Conservation (phyloP, 768 basidiomycete species). For the Phanerodontia chrysosporium region DNA sequence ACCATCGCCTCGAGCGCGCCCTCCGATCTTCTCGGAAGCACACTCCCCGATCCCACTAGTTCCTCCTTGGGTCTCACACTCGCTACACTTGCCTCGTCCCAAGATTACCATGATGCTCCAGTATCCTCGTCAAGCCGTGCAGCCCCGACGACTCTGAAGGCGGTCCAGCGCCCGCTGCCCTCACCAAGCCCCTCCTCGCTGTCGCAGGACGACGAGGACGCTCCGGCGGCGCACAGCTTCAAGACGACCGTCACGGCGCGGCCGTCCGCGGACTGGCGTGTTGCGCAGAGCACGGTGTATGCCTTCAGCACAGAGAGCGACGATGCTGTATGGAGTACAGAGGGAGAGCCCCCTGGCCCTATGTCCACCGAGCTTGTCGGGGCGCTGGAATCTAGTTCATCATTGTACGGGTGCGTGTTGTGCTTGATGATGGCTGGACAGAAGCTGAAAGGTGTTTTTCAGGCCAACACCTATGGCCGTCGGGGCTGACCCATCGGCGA, state of each 20-base stretch:
- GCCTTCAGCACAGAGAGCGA: background rate
- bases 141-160: too few species aligned
- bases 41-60: too few species aligned
- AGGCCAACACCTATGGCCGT: background rate
- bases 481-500: background rate
- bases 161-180: background rate
- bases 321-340: too few species aligned
- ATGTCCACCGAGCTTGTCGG: background rate
- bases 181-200: background rate
- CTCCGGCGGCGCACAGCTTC: background rate
- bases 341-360: too few species aligned
- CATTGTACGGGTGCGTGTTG: background rate
- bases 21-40: background rate
- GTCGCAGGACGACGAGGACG: background rate
- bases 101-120: too few species aligned
- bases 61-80: too few species aligned
- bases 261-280: background rate
- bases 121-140: too few species aligned
- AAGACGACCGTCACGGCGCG: background rate
- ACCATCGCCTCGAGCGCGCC: background rate
- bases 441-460: background rate
- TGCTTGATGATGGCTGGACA: too few species aligned
- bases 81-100: too few species aligned
- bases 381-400: background rate
- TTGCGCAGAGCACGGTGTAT: background rate